A percentile compares a stretch with the other conserved stretches of the same genome.
phyloP scores from a whole-genome alignment of 495 filamentous ascomycete genomes.

The Tuber calosporum region DNA sequence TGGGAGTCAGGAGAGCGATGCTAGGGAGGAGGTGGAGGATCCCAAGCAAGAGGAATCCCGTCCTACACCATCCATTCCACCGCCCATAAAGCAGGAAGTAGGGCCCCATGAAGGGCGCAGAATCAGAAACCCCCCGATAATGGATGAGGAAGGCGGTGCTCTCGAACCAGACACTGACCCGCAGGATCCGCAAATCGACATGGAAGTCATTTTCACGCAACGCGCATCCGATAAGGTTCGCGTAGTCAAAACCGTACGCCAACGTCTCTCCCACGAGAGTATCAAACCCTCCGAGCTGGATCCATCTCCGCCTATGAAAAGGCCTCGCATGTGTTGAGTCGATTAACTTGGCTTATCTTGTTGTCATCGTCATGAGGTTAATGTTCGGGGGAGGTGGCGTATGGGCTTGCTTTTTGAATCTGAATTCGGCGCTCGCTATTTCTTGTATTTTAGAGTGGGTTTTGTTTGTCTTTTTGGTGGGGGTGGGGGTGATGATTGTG shows the following conservation, averaged over 20 bases:
- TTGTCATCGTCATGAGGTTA: not conserved
- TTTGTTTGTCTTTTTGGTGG: not conserved
- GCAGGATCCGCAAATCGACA: not conserved
- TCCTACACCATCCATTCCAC: not conserved
- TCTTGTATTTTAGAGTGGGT: not conserved
- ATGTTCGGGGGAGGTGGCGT: not conserved
- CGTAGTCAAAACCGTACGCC: not conserved
- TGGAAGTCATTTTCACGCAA: not conserved
- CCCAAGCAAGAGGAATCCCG: not conserved
- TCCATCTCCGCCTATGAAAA: conserved; percentile 5
- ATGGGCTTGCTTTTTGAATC: not conserved
- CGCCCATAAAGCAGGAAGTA: not conserved
- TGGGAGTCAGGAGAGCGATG: not conserved
- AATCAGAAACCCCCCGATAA: not conserved
- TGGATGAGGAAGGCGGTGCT: not conserved
- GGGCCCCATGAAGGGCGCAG: not conserved
- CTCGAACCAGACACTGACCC: not conserved
- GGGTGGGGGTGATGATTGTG: not conserved
- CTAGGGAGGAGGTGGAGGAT: not conserved
- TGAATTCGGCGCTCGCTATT: conserved; percentile 1
- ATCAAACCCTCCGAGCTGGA: conserved; percentile 10
- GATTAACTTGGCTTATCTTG: not conserved
- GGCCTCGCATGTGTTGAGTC: not conserved
- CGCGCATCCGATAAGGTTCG: not conserved
- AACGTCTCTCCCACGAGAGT: conserved; percentile 21